A percentile compares a stretch with the other conserved stretches of the same genome.
Conservation (phyloP, 148 eudicot species). For the Rheum nobile region DNA sequence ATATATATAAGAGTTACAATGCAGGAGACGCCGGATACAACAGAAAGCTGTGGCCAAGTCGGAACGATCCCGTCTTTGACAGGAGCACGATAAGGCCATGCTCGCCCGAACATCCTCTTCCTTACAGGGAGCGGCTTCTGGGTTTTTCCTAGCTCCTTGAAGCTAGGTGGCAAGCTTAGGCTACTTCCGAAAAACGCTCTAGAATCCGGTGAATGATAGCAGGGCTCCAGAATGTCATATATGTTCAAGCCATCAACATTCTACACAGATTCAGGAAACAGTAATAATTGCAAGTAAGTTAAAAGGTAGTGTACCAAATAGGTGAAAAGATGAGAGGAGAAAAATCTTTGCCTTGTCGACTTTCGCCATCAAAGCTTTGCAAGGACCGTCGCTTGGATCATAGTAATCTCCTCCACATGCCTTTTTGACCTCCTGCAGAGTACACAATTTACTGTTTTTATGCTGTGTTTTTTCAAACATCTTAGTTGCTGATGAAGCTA, state of each 20-base stretch:
- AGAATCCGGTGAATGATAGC: constrained; percentile 48
- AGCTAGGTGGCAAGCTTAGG: constrained; percentile 54
- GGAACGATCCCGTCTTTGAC: constrained; percentile 78
- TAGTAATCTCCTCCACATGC: constrained; percentile 62
- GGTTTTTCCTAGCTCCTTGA: constrained; percentile 64
- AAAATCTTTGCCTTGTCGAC: constrained; percentile 35
- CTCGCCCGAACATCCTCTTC: constrained; percentile 92
- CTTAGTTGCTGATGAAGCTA: background rate
- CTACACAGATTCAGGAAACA: constrained; percentile 12
- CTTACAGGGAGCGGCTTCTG: constrained; percentile 73
- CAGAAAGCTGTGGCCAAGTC: constrained; percentile 75
- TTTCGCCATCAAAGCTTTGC: constrained; percentile 38
- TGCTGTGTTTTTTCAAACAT: background rate
- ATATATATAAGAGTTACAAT: constrained; percentile 33
- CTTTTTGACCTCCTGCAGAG: constrained; percentile 33
- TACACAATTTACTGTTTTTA: background rate
- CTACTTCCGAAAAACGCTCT: constrained; percentile 11
- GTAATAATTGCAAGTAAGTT: background rate
- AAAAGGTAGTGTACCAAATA: background rate
- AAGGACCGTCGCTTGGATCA: constrained; percentile 26
- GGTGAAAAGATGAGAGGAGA: background rate
- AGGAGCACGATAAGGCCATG: constrained; percentile 91
- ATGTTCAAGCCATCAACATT: constrained; percentile 43
- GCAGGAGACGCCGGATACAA: constrained; percentile 47
- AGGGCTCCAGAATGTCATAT: constrained; percentile 85